Evolutionary conservation across 129 eudicot species (phyloP).

Genomic region (Artemisia tridentata): DNA sequence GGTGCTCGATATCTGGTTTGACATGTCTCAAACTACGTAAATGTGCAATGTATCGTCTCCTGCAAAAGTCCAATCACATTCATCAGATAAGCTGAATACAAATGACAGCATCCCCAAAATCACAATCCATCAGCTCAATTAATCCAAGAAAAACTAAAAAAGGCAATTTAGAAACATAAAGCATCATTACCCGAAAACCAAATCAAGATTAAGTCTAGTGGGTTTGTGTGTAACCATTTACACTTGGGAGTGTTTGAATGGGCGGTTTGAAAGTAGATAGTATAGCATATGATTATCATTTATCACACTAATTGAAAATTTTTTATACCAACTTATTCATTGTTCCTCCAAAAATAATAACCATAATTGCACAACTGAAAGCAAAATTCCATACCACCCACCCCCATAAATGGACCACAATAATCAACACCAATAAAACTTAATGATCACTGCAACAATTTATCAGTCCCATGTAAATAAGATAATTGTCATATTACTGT

Average conservation of each 20-base stretch:
- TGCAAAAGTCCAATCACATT: slow-evolving; percentile 14
- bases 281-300: neutral
- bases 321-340: neutral
- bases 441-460: slow-evolving; percentile 7
- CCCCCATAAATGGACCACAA: neutral
- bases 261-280: neutral
- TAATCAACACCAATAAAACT: slow-evolving; percentile 10
- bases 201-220: neutral
- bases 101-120: neutral
- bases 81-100: slow-evolving; percentile 1
- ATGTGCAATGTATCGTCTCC: slow-evolving; percentile 18
- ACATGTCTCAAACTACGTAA: slow-evolving; percentile 1
- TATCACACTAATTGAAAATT: neutral
- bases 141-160: neutral
- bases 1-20: slow-evolving; percentile 1
- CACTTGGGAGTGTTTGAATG: neutral
- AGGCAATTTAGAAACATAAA: neutral
- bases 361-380: neutral
- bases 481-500: neutral
- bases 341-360: neutral
- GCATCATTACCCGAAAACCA: neutral
- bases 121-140: slow-evolving; percentile 7
- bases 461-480: neutral
- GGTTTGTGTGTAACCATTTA: neutral
- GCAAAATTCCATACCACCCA: neutral